Evolutionary conservation across 495 filamentous ascomycete species (phyloP).

Genomic region (Aspergillus egyptiacus): DNA sequence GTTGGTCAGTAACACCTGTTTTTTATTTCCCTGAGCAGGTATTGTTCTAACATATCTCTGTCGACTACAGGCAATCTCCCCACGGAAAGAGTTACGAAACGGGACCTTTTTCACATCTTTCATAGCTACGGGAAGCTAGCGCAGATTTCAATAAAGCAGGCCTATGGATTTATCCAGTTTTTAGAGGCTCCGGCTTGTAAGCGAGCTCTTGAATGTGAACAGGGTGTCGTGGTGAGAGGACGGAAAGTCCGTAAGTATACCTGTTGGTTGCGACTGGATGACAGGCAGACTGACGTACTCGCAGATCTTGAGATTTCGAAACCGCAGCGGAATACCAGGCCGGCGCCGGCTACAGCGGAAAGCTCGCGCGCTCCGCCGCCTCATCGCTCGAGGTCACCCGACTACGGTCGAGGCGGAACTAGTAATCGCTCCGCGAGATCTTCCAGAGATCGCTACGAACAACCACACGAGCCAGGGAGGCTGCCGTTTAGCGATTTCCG

Average conservation of each 20-base stretch:
- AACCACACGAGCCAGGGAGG: constrained; percentile 33
- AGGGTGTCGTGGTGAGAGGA: constrained; percentile 71
- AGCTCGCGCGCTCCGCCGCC: constrained; percentile 33
- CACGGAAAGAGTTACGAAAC: constrained; percentile 87
- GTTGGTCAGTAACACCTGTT: constrained; percentile 60
- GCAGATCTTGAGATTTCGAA: constrained; percentile 92
- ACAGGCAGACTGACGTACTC: background rate
- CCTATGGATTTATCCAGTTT: constrained; percentile 96
- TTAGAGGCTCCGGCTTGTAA: constrained; percentile 67
- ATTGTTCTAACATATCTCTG: constrained; percentile 14
- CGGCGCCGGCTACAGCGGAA: constrained; percentile 36
- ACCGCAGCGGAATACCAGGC: constrained; percentile 69
- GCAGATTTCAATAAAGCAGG: constrained; percentile 94
- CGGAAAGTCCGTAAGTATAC: constrained; percentile 80
- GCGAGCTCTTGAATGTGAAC: constrained; percentile 65
- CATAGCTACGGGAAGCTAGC: constrained; percentile 79
- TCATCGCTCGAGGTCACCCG: constrained; percentile 65
- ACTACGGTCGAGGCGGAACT: constrained; percentile 50
- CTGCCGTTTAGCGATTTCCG: constrained; percentile 43
- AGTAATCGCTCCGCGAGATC: constrained; percentile 28
- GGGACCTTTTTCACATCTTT: constrained; percentile 87
- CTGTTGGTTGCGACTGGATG: background rate
- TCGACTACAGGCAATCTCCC: constrained; percentile 73
- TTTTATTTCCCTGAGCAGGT: too few relatives aligned
- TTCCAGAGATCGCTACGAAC: constrained; percentile 41